Conservation (phyloP, 2,329 filamentous ascomycete species). For the Alternaria ethzedia region DNA sequence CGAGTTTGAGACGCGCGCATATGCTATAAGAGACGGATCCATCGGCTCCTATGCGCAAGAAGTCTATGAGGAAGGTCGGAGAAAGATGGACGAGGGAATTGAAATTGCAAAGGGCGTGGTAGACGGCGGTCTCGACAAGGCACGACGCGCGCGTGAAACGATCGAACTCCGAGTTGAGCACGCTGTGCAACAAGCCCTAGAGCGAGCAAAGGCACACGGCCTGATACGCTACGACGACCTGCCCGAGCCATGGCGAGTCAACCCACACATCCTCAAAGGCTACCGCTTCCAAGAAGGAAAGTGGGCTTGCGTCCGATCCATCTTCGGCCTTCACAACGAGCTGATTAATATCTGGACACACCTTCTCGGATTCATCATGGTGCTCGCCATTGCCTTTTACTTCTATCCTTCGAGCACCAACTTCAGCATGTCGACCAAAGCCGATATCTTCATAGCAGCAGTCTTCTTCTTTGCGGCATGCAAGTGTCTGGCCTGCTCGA, state of each 20-base stretch:
- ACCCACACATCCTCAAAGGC: constrained; percentile 88
- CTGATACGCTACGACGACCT: constrained; percentile 89
- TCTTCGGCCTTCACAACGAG: constrained; percentile 88
- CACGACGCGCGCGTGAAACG: constrained; percentile 76
- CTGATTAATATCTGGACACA: constrained; percentile 99
- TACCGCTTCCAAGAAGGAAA: constrained; percentile 96
- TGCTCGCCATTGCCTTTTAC: constrained; percentile 89
- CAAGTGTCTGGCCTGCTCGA: constrained; percentile 93
- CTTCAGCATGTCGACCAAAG: constrained; percentile 84
- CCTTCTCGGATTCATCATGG: constrained; percentile 83
- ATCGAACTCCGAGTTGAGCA: constrained; percentile 72
- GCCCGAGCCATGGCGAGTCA: constrained; percentile 90
- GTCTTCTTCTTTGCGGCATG: constrained; percentile 96
- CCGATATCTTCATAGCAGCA: constrained; percentile 88
- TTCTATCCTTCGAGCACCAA: constrained; percentile 90
- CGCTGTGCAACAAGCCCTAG: constrained; percentile 79
- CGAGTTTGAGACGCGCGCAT: constrained; percentile 82
- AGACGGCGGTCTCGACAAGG: constrained; percentile 80
- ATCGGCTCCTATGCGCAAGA: constrained; percentile 74
- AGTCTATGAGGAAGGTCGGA: constrained; percentile 78
- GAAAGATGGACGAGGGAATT: constrained; percentile 80
- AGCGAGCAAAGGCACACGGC: constrained; percentile 76
- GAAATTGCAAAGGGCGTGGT: constrained; percentile 76
- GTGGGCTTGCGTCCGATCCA: constrained; percentile 82
- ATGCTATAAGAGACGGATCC: constrained; percentile 79